Conservation (phyloP, 768 basidiomycete genomes). For the Phlebiopsis gigantea region DNA sequence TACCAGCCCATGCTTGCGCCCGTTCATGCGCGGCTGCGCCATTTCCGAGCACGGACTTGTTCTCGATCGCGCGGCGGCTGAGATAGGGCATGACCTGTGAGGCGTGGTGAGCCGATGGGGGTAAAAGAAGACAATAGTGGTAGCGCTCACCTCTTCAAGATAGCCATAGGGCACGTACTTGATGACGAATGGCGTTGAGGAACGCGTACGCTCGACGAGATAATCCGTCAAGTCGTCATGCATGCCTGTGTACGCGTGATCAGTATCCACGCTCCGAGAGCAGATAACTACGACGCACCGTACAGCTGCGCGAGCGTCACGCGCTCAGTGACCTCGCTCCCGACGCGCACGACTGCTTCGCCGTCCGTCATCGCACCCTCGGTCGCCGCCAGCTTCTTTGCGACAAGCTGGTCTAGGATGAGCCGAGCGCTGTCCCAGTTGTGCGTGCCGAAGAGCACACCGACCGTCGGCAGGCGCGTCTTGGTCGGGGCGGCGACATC, state of each 20-base stretch:
- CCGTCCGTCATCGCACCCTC: slow-evolving; percentile 21
- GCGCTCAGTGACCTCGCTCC: slow-evolving; percentile 54
- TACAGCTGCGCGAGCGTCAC: slow-evolving; percentile 79
- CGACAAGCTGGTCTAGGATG: slow-evolving; percentile 56
- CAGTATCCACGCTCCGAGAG: not conserved
- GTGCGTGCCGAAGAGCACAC: slow-evolving; percentile 83
- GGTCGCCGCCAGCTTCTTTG: slow-evolving; percentile 45
- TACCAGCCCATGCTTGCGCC: slow-evolving; percentile 45
- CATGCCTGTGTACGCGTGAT: slow-evolving; percentile 57
- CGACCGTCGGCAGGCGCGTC: slow-evolving; percentile 21
- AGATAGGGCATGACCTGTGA: slow-evolving; percentile 85
- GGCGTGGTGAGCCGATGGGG: too few relatives aligned
- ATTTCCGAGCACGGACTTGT: slow-evolving; percentile 78
- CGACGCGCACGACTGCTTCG: slow-evolving; percentile 34
- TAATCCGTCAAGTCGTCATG: slow-evolving; percentile 73
- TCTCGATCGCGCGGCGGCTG: slow-evolving; percentile 84
- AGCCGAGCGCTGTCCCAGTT: slow-evolving; percentile 65
- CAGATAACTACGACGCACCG: slow-evolving; percentile 48
- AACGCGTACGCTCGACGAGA: slow-evolving; percentile 49
- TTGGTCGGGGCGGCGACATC: slow-evolving; percentile 33
- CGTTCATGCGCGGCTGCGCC: slow-evolving; percentile 65
- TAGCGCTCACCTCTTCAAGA: slow-evolving; percentile 46
- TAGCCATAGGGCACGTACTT: slow-evolving; percentile 83
- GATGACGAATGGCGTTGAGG: slow-evolving; percentile 63
- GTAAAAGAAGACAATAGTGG: not conserved